Conservation (phyloP, 2,329 filamentous ascomycete species). For the Apiospora malaysiana region DNA sequence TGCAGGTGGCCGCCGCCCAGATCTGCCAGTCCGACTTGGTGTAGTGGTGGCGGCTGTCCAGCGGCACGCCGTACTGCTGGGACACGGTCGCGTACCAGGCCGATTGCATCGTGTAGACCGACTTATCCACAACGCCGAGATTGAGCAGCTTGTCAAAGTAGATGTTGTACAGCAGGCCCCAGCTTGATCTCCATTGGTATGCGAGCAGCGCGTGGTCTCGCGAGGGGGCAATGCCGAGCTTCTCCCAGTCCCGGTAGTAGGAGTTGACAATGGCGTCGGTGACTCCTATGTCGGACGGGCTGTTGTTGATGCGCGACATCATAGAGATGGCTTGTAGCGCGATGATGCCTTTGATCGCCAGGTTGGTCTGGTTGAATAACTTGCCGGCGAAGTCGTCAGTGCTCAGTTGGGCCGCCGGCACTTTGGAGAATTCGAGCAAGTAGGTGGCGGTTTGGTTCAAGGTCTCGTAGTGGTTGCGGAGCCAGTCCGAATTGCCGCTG, state of each 20-base stretch:
- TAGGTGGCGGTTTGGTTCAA: slow-evolving; percentile 76
- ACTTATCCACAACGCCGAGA: slow-evolving; percentile 37
- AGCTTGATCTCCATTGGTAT: slow-evolving; percentile 38
- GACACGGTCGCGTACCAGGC: slow-evolving; percentile 55
- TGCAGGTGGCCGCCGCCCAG: slow-evolving; percentile 71
- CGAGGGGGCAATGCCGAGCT: slow-evolving; percentile 31
- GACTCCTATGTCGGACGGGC: slow-evolving; percentile 48
- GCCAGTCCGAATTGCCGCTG: slow-evolving; percentile 39
- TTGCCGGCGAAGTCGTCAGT: slow-evolving; percentile 79
- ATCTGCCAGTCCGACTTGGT: slow-evolving; percentile 80
- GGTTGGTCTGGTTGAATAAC: slow-evolving; percentile 73
- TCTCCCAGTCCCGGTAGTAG: slow-evolving; percentile 36
- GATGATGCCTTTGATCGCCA: slow-evolving; percentile 79
- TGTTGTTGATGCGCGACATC: slow-evolving; percentile 49
- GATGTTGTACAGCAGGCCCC: slow-evolving; percentile 34
- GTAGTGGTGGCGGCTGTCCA: slow-evolving; percentile 73
- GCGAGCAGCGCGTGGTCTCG: slow-evolving; percentile 35
- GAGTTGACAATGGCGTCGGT: slow-evolving; percentile 57
- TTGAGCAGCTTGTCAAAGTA: slow-evolving; percentile 43
- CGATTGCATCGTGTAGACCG: slow-evolving; percentile 41
- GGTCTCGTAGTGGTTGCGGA: slow-evolving; percentile 60
- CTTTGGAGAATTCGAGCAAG: slow-evolving; percentile 70
- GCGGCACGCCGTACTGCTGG: slow-evolving; percentile 72
- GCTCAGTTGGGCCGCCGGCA: slow-evolving; percentile 72
- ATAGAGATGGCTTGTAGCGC: slow-evolving; percentile 78